Evolutionary conservation across 1,284 basidiomycete species (phyloP).

Genomic region (Trichosporon asahii): DNA sequence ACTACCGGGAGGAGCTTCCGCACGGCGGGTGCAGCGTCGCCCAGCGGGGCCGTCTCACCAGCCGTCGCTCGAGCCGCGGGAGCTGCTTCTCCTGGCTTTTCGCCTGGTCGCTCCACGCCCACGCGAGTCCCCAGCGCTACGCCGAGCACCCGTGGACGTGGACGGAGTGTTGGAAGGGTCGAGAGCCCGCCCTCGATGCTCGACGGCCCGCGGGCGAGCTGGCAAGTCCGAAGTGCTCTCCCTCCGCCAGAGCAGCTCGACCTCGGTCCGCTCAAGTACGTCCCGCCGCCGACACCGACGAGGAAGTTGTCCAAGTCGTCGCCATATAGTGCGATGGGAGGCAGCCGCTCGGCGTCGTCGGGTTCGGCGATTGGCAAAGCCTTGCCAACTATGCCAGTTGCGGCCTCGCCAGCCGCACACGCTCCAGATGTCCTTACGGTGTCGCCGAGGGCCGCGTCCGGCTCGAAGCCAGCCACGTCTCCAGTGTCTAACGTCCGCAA

Average conservation of each 20-base stretch:
- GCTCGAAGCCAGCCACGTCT: not conserved
- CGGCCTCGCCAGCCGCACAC: not conserved
- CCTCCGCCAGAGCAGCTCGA: not conserved
- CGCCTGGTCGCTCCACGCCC: not conserved
- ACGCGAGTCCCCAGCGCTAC: not conserved
- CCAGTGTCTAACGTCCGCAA: conserved; percentile 57
- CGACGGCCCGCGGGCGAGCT: not conserved
- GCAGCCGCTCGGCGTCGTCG: not conserved
- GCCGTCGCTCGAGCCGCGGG: not conserved
- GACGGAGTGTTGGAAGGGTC: not conserved
- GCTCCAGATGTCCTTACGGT: not conserved
- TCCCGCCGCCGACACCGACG: not conserved
- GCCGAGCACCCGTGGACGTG: not conserved
- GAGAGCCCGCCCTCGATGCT: not conserved
- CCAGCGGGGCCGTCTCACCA: not conserved
- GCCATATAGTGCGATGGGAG: not conserved
- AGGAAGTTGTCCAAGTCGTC: not conserved
- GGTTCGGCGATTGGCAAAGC: not conserved
- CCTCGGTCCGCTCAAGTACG: not conserved
- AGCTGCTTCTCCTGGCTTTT: not conserved
- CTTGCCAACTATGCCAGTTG: not conserved
- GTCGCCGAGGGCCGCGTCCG: conserved; percentile 11
- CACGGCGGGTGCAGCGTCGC: not conserved
- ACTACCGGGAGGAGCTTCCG: not conserved
- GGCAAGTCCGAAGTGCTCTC: not conserved